Percentiles rank a stretch among this genome's conserved stretches.
Conservation (phyloP, 2,329 filamentous ascomycete genomes). For the Arthrobotrys entomopaga region DNA sequence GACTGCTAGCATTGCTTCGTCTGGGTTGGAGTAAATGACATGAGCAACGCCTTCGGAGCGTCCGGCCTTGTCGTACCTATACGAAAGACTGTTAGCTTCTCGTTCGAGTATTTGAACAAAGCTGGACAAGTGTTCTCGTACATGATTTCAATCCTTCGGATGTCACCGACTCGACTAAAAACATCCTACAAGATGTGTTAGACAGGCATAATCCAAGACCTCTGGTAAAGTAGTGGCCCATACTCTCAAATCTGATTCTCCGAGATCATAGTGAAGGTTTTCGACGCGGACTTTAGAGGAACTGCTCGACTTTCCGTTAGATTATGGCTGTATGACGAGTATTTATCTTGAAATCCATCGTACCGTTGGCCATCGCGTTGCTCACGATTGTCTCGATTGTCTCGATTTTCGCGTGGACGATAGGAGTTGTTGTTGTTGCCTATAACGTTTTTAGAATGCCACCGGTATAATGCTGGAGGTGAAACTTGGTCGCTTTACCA, state of each 20-base stretch:
- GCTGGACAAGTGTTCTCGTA: conserved; percentile 6
- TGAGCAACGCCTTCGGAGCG: conserved; percentile 86
- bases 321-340: background rate
- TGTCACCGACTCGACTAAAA: conserved; percentile 50
- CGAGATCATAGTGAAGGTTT: conserved; percentile 92
- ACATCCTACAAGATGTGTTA: conserved; percentile 36
- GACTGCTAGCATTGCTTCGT: conserved; percentile 79
- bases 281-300: conserved; percentile 75
- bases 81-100: background rate
- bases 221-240: too few species aligned
- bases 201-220: background rate
- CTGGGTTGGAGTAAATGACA: conserved; percentile 77
- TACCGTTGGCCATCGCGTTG: conserved; percentile 41
- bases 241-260: conserved; percentile 64
- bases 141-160: conserved; percentile 51
- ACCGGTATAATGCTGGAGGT: background rate
- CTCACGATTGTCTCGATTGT: conserved; percentile 7
- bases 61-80: conserved; percentile 81
- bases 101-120: background rate
- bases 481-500: conserved; percentile 9
- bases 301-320: background rate
- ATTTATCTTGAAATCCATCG: background rate
- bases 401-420: conserved; percentile 34
- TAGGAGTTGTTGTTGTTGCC: conserved; percentile 25
- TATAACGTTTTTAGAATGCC: conserved; percentile 13